Percentiles rank a stretch among this genome's conserved stretches.
These are phyloP conservation scores for Coleophoma crateriformis DNA, from an alignment of 2,329 filamentous ascomycete genomes.

Conservation along the genomic window DNA sequence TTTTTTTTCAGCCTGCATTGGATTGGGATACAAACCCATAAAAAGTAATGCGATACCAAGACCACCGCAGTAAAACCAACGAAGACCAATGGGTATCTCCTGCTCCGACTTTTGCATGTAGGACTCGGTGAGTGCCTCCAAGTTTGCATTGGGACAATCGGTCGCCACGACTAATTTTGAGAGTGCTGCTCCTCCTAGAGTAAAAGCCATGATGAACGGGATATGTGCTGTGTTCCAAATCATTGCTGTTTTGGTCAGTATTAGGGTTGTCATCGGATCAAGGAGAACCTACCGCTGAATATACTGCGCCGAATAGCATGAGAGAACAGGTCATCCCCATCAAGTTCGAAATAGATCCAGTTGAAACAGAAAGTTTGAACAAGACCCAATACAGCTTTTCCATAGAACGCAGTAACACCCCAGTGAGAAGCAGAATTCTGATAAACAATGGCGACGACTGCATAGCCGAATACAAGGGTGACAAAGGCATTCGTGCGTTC, in stretches of 20 bases:
- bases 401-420: constrained; percentile 53
- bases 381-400: constrained; percentile 54
- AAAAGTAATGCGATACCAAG: constrained; percentile 47
- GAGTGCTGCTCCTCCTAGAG: constrained; percentile 52
- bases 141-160: constrained; percentile 43
- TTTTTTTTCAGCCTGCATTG: too few relatives aligned
- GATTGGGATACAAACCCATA: constrained; percentile 32
- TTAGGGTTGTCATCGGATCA: neutral
- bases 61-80: constrained; percentile 61
- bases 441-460: constrained; percentile 55
- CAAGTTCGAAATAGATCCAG: constrained; percentile 61
- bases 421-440: constrained; percentile 42
- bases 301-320: constrained; percentile 55
- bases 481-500: constrained; percentile 61
- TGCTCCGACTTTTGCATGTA: constrained; percentile 44
- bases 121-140: constrained; percentile 41
- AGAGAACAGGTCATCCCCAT: constrained; percentile 46
- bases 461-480: constrained; percentile 59
- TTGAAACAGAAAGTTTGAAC: constrained; percentile 54
- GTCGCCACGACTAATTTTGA: constrained; percentile 53
- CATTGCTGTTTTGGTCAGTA: constrained; percentile 30
- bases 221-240: constrained; percentile 52
- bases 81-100: constrained; percentile 45
- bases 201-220: constrained; percentile 58
- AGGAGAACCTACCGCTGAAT: constrained; percentile 29